phyloP scores from a whole-genome alignment of 768 basidiomycete species.

The Boletus subparvulus region DNA sequence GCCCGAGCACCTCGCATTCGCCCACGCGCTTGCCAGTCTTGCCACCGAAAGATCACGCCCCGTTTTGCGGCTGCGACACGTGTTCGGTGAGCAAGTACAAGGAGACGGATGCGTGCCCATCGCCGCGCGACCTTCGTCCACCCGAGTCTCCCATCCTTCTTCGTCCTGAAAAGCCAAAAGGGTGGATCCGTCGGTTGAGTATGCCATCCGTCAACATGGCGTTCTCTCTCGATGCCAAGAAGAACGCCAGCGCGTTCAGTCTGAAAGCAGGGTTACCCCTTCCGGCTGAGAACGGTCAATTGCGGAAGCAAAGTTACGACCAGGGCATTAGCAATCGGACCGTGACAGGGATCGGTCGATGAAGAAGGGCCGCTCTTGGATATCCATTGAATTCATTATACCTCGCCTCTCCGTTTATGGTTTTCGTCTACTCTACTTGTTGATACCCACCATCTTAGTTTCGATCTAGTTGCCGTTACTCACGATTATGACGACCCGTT shows the following conservation, averaged over 20 bases:
- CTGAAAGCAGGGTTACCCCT: constrained; percentile 32
- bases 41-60: constrained; percentile 46
- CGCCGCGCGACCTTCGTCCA: constrained; percentile 39
- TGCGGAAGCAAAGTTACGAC: constrained; percentile 36
- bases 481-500: constrained; percentile 2
- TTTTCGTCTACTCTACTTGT: not conserved
- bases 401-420: not conserved
- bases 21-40: constrained; percentile 28
- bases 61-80: constrained; percentile 64
- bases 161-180: constrained; percentile 58
- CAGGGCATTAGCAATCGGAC: constrained; percentile 49
- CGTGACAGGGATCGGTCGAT: constrained; percentile 48
- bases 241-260: constrained; percentile 46
- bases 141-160: constrained; percentile 44
- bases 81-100: constrained; percentile 64
- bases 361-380: not conserved
- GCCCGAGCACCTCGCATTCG: constrained; percentile 29
- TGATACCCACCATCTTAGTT: not conserved
- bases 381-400: constrained; percentile 1
- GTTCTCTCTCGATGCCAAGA: constrained; percentile 59
- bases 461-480: not conserved
- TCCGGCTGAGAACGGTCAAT: constrained; percentile 50
- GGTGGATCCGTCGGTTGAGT: constrained; percentile 76
- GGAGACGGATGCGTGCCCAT: constrained; percentile 24
- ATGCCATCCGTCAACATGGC: constrained; percentile 68